Evolutionary conservation across 768 basidiomycete genomes (phyloP).

Genomic region (Cystobasidium onofrii): DNA sequence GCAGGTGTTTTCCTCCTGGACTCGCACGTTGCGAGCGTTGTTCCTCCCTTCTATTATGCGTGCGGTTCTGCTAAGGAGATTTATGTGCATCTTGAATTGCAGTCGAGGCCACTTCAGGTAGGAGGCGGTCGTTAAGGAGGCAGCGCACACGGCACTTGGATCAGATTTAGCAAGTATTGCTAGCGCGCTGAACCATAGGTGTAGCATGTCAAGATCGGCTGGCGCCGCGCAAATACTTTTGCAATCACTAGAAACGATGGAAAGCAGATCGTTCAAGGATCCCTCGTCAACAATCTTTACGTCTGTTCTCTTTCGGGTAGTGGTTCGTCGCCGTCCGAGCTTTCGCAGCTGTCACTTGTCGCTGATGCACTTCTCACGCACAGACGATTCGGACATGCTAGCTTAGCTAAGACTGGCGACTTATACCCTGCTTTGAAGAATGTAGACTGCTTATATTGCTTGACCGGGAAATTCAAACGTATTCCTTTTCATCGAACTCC

Average conservation of each 20-base stretch:
- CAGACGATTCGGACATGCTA: slow-evolving; percentile 29
- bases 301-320: not conserved
- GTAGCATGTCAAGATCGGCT: too few species aligned
- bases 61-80: too few species aligned
- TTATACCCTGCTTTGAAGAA: slow-evolving; percentile 11
- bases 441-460: not conserved
- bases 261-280: not conserved
- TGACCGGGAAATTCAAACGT: slow-evolving; percentile 8
- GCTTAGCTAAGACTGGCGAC: slow-evolving; percentile 6
- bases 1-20: too few species aligned
- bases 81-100: too few species aligned
- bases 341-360: not conserved
- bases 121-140: too few species aligned
- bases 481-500: not conserved
- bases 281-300: slow-evolving; percentile 1
- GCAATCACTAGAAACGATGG: not conserved
- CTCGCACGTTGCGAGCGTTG: too few species aligned
- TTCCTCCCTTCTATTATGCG: too few species aligned
- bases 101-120: too few species aligned
- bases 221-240: not conserved
- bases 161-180: too few species aligned
- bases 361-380: slow-evolving; percentile 16
- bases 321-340: slow-evolving; percentile 9
- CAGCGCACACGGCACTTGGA: too few species aligned
- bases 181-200: too few species aligned